Percentiles rank a stretch among this genome's conserved stretches.
These are phyloP conservation scores for Globisporangium polare DNA, from an alignment of 352 stramenopile species.

Conservation along the genomic window DNA sequence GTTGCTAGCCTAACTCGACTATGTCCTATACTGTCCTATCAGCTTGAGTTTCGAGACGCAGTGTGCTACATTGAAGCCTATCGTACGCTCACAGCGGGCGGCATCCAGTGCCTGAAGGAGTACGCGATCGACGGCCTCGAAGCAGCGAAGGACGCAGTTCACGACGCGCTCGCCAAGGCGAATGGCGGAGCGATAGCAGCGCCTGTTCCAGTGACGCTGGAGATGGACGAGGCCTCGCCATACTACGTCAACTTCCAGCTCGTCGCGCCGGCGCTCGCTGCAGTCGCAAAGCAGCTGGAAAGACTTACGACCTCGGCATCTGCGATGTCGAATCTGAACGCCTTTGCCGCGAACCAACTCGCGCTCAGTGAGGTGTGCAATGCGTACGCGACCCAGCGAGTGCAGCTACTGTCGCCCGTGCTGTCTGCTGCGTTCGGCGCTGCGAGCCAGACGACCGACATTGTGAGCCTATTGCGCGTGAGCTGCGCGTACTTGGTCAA, in stretches of 20 bases:
- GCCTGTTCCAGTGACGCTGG: conserved; percentile 11
- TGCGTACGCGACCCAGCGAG: conserved; percentile 54
- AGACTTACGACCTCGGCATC: conserved; percentile 24
- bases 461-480: conserved; percentile 70
- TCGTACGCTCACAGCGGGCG: conserved; percentile 50
- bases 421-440: conserved; percentile 46
- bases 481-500: conserved; percentile 61
- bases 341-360: conserved; percentile 37
- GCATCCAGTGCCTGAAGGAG: conserved; percentile 63
- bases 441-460: conserved; percentile 52
- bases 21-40: neutral
- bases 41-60: conserved; percentile 70
- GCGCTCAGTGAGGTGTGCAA: conserved; percentile 50
- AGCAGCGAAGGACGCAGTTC: conserved; percentile 60
- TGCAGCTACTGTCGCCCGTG: conserved; percentile 50
- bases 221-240: conserved; percentile 65
- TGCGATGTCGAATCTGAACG: conserved; percentile 20
- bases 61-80: conserved; percentile 76
- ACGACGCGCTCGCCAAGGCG: conserved; percentile 43
- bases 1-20: neutral
- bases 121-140: conserved; percentile 69
- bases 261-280: conserved; percentile 51
- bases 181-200: neutral
- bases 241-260: conserved; percentile 82
- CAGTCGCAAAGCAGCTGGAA: conserved; percentile 60